These are phyloP conservation scores for Coniochaeta sp. DNA, from an alignment of 2,329 filamentous ascomycete genomes.

Conservation along the genomic window DNA sequence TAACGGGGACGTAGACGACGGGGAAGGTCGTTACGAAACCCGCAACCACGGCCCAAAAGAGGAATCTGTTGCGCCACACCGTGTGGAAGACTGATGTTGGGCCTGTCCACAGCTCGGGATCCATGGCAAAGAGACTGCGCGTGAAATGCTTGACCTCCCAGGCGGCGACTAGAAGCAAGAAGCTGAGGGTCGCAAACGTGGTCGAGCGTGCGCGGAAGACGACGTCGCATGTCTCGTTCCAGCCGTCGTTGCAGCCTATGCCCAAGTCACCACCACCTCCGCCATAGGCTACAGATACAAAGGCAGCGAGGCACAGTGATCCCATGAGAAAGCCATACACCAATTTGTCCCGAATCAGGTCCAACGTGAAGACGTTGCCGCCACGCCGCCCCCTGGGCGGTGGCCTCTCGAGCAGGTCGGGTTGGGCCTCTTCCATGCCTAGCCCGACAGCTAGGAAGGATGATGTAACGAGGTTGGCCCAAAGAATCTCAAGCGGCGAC, in stretches of 20 bases:
- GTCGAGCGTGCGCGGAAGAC: slow-evolving; percentile 61
- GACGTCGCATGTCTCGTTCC: slow-evolving; percentile 42
- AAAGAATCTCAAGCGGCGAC: slow-evolving; percentile 64
- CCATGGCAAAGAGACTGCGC: slow-evolving; percentile 54
- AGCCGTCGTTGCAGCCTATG: slow-evolving; percentile 48
- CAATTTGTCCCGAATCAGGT: slow-evolving; percentile 56
- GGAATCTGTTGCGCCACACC: slow-evolving; percentile 48
- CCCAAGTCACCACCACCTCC: slow-evolving; percentile 48
- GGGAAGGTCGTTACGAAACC: slow-evolving; percentile 53
- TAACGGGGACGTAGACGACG: slow-evolving; percentile 59
- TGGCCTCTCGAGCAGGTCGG: slow-evolving; percentile 59
- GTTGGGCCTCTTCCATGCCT: slow-evolving; percentile 60
- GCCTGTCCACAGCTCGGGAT: slow-evolving; percentile 47
- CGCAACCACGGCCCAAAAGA: slow-evolving; percentile 40
- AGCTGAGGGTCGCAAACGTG: slow-evolving; percentile 60
- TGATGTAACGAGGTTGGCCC: slow-evolving; percentile 69
- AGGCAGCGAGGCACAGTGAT: slow-evolving; percentile 48
- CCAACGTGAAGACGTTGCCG: slow-evolving; percentile 54
- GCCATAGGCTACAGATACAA: slow-evolving; percentile 52
- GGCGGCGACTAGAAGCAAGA: slow-evolving; percentile 61
- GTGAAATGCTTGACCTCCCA: slow-evolving; percentile 60
- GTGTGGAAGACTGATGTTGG: slow-evolving; percentile 20
- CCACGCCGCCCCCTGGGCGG: slow-evolving; percentile 43
- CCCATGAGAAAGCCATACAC: slow-evolving; percentile 61
- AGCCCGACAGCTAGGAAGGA: slow-evolving; percentile 66